Evolutionary conservation across 2,329 filamentous ascomycete species (phyloP).

Genomic region (Sporothrix curviconia): DNA sequence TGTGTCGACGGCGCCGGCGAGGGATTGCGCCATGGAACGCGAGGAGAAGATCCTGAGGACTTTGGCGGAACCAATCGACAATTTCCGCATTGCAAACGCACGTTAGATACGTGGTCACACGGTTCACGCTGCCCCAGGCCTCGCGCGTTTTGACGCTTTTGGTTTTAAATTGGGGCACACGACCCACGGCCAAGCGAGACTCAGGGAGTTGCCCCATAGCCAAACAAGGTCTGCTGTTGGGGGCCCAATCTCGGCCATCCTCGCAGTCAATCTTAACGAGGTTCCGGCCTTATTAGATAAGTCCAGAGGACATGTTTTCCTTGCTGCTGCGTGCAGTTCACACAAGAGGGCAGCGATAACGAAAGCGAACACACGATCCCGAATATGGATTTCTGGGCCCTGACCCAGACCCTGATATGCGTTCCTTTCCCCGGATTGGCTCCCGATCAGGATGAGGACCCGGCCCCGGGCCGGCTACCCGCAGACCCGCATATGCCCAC

Average conservation of each 20-base stretch:
- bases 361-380: constrained; percentile 15
- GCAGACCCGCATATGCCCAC: constrained; percentile 29
- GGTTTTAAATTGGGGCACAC: too few species aligned
- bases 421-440: constrained; percentile 5
- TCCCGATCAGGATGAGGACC: constrained; percentile 1
- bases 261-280: neutral
- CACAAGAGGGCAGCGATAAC: constrained; percentile 20
- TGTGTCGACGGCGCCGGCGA: too few species aligned
- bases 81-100: too few species aligned
- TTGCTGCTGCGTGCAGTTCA: constrained; percentile 28
- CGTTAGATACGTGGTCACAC: too few species aligned
- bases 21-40: too few species aligned
- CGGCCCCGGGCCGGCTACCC: constrained; percentile 21
- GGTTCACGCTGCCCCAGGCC: too few species aligned
- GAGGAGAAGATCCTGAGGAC: too few species aligned
- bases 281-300: neutral
- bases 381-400: constrained; percentile 18
- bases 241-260: neutral
- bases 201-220: too few species aligned
- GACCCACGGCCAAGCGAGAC: too few species aligned
- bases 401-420: constrained; percentile 20
- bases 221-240: neutral
- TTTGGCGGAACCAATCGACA: too few species aligned
- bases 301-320: constrained; percentile 29
- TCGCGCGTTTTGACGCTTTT: too few species aligned